phyloP scores from a whole-genome alignment of 352 stramenopile genomes.

The Pythium aphanidermatum region DNA sequence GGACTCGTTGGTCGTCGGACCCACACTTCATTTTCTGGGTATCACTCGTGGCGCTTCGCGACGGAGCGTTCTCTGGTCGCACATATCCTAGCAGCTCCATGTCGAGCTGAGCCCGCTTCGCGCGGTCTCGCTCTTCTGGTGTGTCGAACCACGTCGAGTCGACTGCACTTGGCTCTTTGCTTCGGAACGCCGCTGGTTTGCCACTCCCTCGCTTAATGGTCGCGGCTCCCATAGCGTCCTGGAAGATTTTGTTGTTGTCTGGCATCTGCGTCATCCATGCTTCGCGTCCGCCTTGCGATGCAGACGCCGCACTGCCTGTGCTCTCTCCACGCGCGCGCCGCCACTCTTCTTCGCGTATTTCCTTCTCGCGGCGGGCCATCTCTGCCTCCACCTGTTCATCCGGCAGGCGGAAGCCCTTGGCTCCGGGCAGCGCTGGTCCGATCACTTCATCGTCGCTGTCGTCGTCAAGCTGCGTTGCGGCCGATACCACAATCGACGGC shows the following conservation, averaged over 20 bases:
- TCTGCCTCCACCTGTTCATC: conserved; percentile 66
- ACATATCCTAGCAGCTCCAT: conserved; percentile 81
- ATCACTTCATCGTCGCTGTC: conserved; percentile 49
- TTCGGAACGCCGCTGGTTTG: conserved; percentile 57
- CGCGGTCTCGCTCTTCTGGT: conserved; percentile 74
- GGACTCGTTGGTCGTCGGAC: too few relatives aligned
- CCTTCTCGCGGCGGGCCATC: conserved; percentile 51
- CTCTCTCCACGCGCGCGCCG: conserved; percentile 27
- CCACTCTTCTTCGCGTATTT: conserved; percentile 67
- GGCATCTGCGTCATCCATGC: conserved; percentile 87
- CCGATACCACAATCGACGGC: background rate
- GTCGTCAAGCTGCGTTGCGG: background rate
- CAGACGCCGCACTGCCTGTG: background rate
- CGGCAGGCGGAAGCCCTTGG: conserved; percentile 66
- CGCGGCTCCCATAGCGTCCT: conserved; percentile 59
- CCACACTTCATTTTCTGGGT: too few relatives aligned
- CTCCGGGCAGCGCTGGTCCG: conserved; percentile 65
- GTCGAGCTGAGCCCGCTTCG: conserved; percentile 73
- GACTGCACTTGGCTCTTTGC: conserved; percentile 64
- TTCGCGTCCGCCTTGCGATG: conserved; percentile 25
- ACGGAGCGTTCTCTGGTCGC: conserved; percentile 57
- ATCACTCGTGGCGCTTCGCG: too few relatives aligned
- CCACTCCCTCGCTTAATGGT: conserved; percentile 34
- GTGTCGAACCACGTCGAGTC: conserved; percentile 81
- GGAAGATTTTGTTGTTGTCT: conserved; percentile 55